Conservation (phyloP, 2,329 filamentous ascomycete genomes). For the Epichloe sibirici region DNA sequence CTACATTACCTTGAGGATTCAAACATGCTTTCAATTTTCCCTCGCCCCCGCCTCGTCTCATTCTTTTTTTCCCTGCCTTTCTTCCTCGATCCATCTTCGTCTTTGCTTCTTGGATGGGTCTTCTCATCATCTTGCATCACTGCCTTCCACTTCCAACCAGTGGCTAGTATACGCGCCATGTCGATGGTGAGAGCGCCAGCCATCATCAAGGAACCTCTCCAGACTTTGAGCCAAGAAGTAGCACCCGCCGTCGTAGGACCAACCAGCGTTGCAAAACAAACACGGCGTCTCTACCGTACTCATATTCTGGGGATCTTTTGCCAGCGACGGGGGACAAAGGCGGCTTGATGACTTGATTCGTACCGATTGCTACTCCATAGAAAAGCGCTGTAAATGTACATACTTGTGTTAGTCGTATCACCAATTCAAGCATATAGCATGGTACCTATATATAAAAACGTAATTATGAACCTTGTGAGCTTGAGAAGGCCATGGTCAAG, state of each 20-base stretch:
- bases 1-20: too few species aligned
- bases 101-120: too few species aligned
- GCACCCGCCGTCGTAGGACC: constrained; percentile 32
- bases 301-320: constrained; percentile 31
- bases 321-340: constrained; percentile 27
- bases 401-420: constrained; percentile 16
- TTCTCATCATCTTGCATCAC: constrained; percentile 18
- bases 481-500: too few species aligned
- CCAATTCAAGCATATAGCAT: too few species aligned
- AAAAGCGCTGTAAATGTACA: constrained; percentile 31
- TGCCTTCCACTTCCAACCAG: constrained; percentile 22
- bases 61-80: too few species aligned
- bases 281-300: constrained; percentile 31
- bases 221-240: constrained; percentile 31
- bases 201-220: constrained; percentile 30
- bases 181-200: constrained; percentile 19
- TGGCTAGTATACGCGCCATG: constrained; percentile 20
- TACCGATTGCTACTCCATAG: constrained; percentile 30
- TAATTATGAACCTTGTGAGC: too few species aligned
- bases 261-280: constrained; percentile 30
- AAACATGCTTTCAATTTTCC: too few species aligned
- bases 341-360: constrained; percentile 22
- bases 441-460: too few species aligned
- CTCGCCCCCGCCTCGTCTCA: too few species aligned
- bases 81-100: too few species aligned